Evolutionary conservation across 2,329 filamentous ascomycete genomes (phyloP).

Genomic region (Huntiella abstrusa): DNA sequence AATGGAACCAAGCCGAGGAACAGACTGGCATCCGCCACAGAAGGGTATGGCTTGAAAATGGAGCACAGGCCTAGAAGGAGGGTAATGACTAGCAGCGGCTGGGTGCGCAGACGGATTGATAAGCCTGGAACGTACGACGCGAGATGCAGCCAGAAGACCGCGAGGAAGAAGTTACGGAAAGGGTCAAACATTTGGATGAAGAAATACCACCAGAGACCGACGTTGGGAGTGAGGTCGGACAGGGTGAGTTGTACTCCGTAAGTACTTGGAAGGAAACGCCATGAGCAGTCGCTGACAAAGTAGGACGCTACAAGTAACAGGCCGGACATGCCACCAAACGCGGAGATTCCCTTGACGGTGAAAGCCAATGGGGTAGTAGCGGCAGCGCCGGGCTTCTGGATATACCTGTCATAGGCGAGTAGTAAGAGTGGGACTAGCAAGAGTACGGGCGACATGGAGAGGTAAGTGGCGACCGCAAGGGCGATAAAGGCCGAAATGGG

Average conservation of each 20-base stretch:
- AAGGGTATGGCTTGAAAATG: slow-evolving; percentile 94
- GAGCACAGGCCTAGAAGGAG: slow-evolving; percentile 78
- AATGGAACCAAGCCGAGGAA: slow-evolving; percentile 70
- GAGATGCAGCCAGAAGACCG: slow-evolving; percentile 93
- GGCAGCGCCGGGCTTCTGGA: slow-evolving; percentile 15
- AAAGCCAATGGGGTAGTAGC: slow-evolving; percentile 27
- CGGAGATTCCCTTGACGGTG: slow-evolving; percentile 29
- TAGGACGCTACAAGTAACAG: slow-evolving; percentile 53
- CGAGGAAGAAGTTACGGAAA: slow-evolving; percentile 91
- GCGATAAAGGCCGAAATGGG: slow-evolving; percentile 64
- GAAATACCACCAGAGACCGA: slow-evolving; percentile 99
- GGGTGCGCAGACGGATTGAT: slow-evolving; percentile 60
- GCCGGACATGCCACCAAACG: slow-evolving; percentile 35
- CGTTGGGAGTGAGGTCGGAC: slow-evolving; percentile 83
- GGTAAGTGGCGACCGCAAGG: slow-evolving; percentile 70
- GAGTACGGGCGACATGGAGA: slow-evolving; percentile 79
- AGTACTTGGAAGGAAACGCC: slow-evolving; percentile 73
- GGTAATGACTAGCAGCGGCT: slow-evolving; percentile 71
- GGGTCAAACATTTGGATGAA: slow-evolving; percentile 99
- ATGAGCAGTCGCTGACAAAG: slow-evolving; percentile 55
- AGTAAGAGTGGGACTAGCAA: slow-evolving; percentile 68
- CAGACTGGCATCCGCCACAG: slow-evolving; percentile 71
- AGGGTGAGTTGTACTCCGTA: slow-evolving; percentile 86
- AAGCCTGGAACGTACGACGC: slow-evolving; percentile 76
- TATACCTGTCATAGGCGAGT: slow-evolving; percentile 54